These are phyloP conservation scores for Berkeleyomyces rouxiae DNA, from an alignment of 2,329 filamentous ascomycete species.

Conservation along the genomic window DNA sequence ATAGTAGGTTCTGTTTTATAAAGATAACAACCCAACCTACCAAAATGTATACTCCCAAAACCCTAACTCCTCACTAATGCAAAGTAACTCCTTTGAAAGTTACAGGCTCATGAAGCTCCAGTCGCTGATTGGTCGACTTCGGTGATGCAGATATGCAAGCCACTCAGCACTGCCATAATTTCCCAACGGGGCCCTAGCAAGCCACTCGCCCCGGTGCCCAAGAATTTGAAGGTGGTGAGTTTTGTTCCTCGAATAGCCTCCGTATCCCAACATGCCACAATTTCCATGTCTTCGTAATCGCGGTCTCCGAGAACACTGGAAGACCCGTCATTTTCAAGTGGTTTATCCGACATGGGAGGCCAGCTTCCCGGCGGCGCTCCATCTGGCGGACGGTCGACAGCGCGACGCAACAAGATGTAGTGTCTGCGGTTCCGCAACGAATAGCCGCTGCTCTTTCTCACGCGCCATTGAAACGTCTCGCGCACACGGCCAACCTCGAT, in stretches of 20 bases:
- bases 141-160: background rate
- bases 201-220: constrained; percentile 24
- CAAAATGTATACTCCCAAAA: background rate
- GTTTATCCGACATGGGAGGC: background rate
- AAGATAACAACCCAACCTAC: background rate
- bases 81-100: background rate
- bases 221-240: constrained; percentile 24
- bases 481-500: constrained; percentile 21
- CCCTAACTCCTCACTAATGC: background rate
- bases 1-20: too few relatives aligned
- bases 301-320: constrained; percentile 13
- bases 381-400: constrained; percentile 11
- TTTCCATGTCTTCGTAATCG: constrained; percentile 24
- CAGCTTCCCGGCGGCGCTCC: constrained; percentile 2
- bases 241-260: constrained; percentile 21
- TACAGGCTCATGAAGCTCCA: background rate
- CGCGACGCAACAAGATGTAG: constrained; percentile 27
- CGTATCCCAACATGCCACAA: constrained; percentile 26
- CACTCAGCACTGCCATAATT: constrained; percentile 24
- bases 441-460: constrained; percentile 20
- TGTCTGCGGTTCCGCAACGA: constrained; percentile 21
- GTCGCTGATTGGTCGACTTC: constrained; percentile 1
- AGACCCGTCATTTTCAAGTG: background rate
- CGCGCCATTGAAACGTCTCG: constrained; percentile 29
- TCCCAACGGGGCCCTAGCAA: constrained; percentile 27